phyloP scores from a whole-genome alignment of 495 filamentous ascomycete genomes.

The Parathielavia appendiculata region DNA sequence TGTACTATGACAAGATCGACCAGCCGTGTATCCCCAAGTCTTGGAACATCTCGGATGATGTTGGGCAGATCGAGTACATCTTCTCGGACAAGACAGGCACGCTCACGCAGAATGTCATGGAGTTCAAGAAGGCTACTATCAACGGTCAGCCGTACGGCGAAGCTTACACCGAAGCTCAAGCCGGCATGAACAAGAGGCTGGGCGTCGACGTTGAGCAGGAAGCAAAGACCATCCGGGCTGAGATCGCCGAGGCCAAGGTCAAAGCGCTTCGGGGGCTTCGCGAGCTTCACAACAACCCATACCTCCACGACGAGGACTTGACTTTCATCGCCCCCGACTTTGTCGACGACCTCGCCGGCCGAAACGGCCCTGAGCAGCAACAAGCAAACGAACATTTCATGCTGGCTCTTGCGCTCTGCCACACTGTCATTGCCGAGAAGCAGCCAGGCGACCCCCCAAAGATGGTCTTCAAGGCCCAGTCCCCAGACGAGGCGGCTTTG shows the following conservation, averaged over 20 bases:
- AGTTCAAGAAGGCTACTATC: conserved; percentile 96
- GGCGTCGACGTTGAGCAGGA: conserved; percentile 83
- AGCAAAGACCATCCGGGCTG: conserved; percentile 61
- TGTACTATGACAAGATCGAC: conserved; percentile 94
- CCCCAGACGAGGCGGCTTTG: conserved; percentile 92
- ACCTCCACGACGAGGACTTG: conserved; percentile 79
- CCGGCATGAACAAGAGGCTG: conserved; percentile 87
- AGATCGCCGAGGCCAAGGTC: conserved; percentile 72
- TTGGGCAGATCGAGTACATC: conserved; percentile 99
- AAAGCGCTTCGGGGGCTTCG: conserved; percentile 69
- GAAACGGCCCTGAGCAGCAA: conserved; percentile 70
- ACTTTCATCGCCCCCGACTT: conserved; percentile 92
- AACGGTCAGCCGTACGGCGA: conserved; percentile 94
- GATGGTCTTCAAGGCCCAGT: conserved; percentile 95
- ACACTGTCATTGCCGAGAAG: conserved; percentile 90
- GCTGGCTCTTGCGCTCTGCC: conserved; percentile 89
- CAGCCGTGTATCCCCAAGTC: conserved; percentile 95
- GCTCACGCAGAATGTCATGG: conserved; percentile 98
- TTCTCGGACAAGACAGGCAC: conserved; percentile 99
- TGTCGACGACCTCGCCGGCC: conserved; percentile 71
- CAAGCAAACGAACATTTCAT: conserved; percentile 82
- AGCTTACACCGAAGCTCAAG: conserved; percentile 93
- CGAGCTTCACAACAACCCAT: conserved; percentile 80
- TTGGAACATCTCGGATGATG: conserved; percentile 98
- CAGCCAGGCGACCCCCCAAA: conserved; percentile 81